These are phyloP conservation scores for Lentinula raphanica DNA, from an alignment of 768 basidiomycete genomes.

Conservation along the genomic window DNA sequence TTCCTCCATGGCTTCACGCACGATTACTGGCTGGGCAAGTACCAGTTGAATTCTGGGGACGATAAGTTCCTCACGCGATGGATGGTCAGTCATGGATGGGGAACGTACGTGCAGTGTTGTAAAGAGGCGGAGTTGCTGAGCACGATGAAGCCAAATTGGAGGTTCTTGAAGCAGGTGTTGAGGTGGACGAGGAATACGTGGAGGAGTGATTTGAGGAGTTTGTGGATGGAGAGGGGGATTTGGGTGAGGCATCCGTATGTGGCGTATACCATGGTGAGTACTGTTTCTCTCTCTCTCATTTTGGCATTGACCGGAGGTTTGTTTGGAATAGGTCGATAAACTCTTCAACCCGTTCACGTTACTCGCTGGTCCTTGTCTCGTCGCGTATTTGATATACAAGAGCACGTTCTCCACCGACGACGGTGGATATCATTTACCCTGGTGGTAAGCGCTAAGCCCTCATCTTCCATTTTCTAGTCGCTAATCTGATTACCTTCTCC, in stretches of 20 bases:
- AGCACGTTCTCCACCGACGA: slow-evolving; percentile 58
- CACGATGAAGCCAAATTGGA: slow-evolving; percentile 97
- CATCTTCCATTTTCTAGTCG: too few species aligned
- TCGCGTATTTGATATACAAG: slow-evolving; percentile 73
- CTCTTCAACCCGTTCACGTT: slow-evolving; percentile 84
- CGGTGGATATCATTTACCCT: slow-evolving; percentile 79
- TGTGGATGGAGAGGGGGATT: slow-evolving; percentile 84
- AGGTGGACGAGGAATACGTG: slow-evolving; percentile 95
- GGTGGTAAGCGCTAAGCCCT: slow-evolving; percentile 54
- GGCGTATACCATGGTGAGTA: slow-evolving; percentile 83
- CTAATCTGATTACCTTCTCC: slow-evolving; percentile 9
- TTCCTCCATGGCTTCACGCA: slow-evolving; percentile 92
- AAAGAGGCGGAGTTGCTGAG: slow-evolving; percentile 80
- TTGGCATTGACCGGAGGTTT: slow-evolving; percentile 5
- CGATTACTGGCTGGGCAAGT: slow-evolving; percentile 91
- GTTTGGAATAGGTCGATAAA: slow-evolving; percentile 70
- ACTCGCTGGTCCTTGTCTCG: slow-evolving; percentile 77
- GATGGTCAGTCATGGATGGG: slow-evolving; percentile 97
- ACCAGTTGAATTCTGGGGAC: slow-evolving; percentile 91
- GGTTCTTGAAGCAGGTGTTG: slow-evolving; percentile 89
- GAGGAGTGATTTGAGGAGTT: slow-evolving; percentile 81
- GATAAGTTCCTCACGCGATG: slow-evolving; percentile 93
- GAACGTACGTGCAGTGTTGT: slow-evolving; percentile 87
- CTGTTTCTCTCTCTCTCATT: slow-evolving; percentile 31
- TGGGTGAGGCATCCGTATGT: slow-evolving; percentile 91